These are phyloP conservation scores for Lasiodiplodia sp. DNA, from an alignment of 2,329 filamentous ascomycete species.

Conservation along the genomic window DNA sequence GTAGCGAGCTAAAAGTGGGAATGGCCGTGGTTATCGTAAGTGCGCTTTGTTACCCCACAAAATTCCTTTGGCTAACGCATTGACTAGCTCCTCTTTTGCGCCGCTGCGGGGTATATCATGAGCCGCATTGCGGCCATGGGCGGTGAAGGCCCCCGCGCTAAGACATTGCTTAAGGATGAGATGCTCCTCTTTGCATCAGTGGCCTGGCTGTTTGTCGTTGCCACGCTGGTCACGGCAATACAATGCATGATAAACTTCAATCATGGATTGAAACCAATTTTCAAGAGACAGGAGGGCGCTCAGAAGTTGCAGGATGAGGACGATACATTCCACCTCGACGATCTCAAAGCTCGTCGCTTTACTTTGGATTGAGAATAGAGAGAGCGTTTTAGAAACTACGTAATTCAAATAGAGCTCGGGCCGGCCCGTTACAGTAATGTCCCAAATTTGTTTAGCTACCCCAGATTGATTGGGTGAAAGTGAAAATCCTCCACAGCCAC, in stretches of 20 bases:
- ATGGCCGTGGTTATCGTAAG: constrained; percentile 35
- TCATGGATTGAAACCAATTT: constrained; percentile 37
- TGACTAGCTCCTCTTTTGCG: constrained; percentile 31
- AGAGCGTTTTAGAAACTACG: too few species aligned
- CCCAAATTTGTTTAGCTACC: too few species aligned
- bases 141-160: constrained; percentile 25
- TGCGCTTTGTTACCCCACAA: neutral
- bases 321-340: neutral
- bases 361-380: neutral
- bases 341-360: neutral
- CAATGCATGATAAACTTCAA: constrained; percentile 37
- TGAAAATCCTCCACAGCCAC: too few species aligned
- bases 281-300: constrained; percentile 27
- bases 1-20: constrained; percentile 32
- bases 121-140: constrained; percentile 35
- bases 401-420: too few species aligned
- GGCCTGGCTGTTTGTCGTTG: constrained; percentile 29
- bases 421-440: too few species aligned
- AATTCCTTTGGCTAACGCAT: neutral
- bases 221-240: constrained; percentile 27
- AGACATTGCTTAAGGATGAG: constrained; percentile 36
- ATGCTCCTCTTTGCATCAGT: constrained; percentile 36
- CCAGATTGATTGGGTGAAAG: too few species aligned
- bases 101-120: constrained; percentile 35
- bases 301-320: neutral